Evolutionary conservation across 2,329 filamentous ascomycete species (phyloP).

Genomic region (Trichoderma guizhouense): DNA sequence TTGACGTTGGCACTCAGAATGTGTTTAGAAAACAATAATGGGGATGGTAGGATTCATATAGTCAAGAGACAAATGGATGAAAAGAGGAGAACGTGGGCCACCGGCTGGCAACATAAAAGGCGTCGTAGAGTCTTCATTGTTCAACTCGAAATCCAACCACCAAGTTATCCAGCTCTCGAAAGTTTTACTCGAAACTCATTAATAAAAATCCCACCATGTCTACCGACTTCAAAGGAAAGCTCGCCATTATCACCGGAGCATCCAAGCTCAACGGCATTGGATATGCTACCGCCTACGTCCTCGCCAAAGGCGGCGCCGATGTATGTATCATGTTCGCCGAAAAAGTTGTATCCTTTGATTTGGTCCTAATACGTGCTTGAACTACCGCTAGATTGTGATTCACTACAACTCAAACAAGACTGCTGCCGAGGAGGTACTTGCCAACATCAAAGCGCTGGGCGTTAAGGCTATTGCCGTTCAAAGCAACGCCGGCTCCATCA

Average conservation of each 20-base stretch:
- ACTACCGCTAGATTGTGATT: slow-evolving; percentile 50
- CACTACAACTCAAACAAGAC: slow-evolving; percentile 49
- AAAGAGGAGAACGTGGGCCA: not conserved
- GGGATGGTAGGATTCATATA: not conserved
- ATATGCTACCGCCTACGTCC: slow-evolving; percentile 53
- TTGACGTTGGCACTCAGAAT: not conserved
- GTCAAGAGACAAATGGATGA: not conserved
- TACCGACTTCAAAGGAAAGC: slow-evolving; percentile 32
- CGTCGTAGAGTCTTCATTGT: not conserved
- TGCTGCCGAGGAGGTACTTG: slow-evolving; percentile 46
- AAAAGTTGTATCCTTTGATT: no score
- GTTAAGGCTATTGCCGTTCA: slow-evolving; percentile 5
- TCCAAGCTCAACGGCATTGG: slow-evolving; percentile 55
- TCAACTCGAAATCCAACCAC: not conserved
- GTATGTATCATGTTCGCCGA: slow-evolving; percentile 21
- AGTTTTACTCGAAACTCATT: not conserved
- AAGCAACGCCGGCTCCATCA: slow-evolving; percentile 41
- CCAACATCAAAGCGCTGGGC: slow-evolving; percentile 38
- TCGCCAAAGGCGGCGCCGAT: slow-evolving; percentile 53
- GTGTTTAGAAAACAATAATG: not conserved
- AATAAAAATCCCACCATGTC: not conserved
- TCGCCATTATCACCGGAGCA: slow-evolving; percentile 50
- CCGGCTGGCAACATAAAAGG: not conserved
- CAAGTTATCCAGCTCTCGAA: not conserved
- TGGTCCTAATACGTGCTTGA: not conserved